Percentiles rank a stretch among this genome's conserved stretches.
These are phyloP conservation scores for Cyberlindnera galapagoensis DNA, from an alignment of 805 yeast genomes.

Conservation along the genomic window DNA sequence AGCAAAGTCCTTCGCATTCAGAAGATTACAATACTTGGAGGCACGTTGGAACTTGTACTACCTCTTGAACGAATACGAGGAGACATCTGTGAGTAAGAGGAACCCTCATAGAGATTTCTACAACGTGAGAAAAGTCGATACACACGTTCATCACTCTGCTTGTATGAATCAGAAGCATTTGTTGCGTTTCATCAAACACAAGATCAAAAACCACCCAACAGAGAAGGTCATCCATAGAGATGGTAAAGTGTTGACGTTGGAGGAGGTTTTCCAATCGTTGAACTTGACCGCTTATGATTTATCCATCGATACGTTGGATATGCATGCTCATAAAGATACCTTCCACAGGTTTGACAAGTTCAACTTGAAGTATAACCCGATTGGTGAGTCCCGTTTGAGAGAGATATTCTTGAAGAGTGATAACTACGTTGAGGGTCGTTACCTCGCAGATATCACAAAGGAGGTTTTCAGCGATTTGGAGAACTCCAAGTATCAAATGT, in stretches of 20 bases:
- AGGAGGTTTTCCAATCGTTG: slow-evolving; percentile 87
- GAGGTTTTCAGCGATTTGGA: slow-evolving; percentile 95
- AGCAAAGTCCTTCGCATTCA: slow-evolving; percentile 90
- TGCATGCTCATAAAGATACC: slow-evolving; percentile 99
- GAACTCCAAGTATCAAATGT: slow-evolving; percentile 94
- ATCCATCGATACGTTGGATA: slow-evolving; percentile 93
- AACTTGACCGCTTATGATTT: slow-evolving; percentile 90
- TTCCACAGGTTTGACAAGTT: slow-evolving; percentile 98
- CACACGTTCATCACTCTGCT: slow-evolving; percentile 98
- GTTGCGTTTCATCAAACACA: slow-evolving; percentile 88
- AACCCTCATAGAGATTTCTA: slow-evolving; percentile 97
- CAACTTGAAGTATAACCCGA: slow-evolving; percentile 94
- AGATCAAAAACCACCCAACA: slow-evolving; percentile 77
- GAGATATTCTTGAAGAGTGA: slow-evolving; percentile 96
- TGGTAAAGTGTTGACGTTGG: slow-evolving; percentile 76
- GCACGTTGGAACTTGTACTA: slow-evolving; percentile 94
- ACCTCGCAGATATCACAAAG: slow-evolving; percentile 86
- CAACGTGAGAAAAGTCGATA: slow-evolving; percentile 93
- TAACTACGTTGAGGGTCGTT: slow-evolving; percentile 81
- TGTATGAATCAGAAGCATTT: slow-evolving; percentile 98
- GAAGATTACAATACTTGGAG: slow-evolving; percentile 87
- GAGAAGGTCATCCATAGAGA: slow-evolving; percentile 94
- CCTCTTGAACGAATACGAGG: slow-evolving; percentile 86
- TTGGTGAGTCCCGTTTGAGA: slow-evolving; percentile 95
- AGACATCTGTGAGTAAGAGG: slow-evolving; percentile 79